Evolutionary conservation across 2,329 filamentous ascomycete species (phyloP), one percentile per base, ranked within the genome.

Genomic region (Xylaria multiplex): DNA sequence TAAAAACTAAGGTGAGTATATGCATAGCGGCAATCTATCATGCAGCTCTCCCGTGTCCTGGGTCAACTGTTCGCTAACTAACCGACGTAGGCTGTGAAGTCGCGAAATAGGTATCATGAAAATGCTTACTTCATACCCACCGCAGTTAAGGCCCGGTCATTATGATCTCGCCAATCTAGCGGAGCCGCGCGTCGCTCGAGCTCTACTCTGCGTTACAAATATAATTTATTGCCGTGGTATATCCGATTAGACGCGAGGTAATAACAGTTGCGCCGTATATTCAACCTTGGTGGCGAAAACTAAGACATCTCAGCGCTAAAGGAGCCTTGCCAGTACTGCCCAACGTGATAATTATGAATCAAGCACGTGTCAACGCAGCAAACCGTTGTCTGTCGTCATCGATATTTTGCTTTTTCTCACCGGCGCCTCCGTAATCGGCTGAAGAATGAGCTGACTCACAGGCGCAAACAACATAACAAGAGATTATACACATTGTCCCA

Each of bases 281-380:
- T 56, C 65, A 67, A 55, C 62, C 62, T 37, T 27, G 49, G 62
- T 59, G 62, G 65, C 65, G 22, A 59, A 5, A 52, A 30, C 14
- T 14, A 54, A 32, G 32, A 40, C 57, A 43, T 53, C 24, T 37
- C 35, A 52, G 24, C 35, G 24, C 37, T 50, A 35, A 53, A 30
- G 35, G 14, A 49, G 9, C 19, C 19, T 19, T 19, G 19, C 19
- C 19, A 19, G 19, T 19, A 19, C 19, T 40, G 37, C 14, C 14
- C 37, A 40, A 13, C 37, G 3, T 40, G 9, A 7, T 3, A 35
- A 11, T 35, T 35, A 35, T 35, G 8, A 37, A 37, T 37, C 35
- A 37, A 24, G 40, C 63, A 56, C 50, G 43, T 46, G 35, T 42
- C 32, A 45, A 52, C n/a, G 7, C 45, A 7, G 27, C 62, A 60